A percentile compares a stretch with the other conserved stretches of the same genome.
Conservation (phyloP, 106 monocot genomes). For the Apostasia shenzhenica region DNA sequence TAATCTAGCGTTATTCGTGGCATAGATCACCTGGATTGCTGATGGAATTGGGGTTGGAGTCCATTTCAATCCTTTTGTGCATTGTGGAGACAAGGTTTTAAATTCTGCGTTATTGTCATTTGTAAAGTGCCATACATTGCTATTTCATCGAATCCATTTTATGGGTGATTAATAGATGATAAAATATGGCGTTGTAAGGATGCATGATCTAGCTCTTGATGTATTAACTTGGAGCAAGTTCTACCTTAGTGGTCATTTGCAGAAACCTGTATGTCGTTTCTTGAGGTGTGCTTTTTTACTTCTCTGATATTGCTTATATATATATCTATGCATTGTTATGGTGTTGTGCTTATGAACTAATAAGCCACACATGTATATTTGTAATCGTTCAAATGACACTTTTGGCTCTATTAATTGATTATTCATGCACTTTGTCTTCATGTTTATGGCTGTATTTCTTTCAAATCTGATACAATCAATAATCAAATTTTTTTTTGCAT, state of each 20-base stretch:
- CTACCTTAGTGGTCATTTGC: conserved; percentile 87
- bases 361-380: neutral
- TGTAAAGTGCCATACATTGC: neutral
- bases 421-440: neutral
- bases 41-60: conserved; percentile 79
- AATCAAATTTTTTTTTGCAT: neutral
- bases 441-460: neutral
- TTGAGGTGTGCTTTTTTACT: conserved; percentile 41
- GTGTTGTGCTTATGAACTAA: neutral
- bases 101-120: neutral
- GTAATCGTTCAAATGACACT: neutral
- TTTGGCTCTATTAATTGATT: neutral
- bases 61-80: conserved; percentile 93
- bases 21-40: conserved; percentile 61
- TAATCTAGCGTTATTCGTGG: neutral
- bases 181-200: conserved; percentile 93
- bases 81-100: conserved; percentile 69
- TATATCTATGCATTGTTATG: neutral
- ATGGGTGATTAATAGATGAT: conserved; percentile 42
- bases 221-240: conserved; percentile 74
- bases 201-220: conserved; percentile 78
- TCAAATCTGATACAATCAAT: neutral
- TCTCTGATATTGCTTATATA: conserved; percentile 6
- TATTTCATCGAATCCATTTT: neutral
- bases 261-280: conserved; percentile 91